Conservation (phyloP, 179 eudicot species). For the Camellia oleifera region DNA sequence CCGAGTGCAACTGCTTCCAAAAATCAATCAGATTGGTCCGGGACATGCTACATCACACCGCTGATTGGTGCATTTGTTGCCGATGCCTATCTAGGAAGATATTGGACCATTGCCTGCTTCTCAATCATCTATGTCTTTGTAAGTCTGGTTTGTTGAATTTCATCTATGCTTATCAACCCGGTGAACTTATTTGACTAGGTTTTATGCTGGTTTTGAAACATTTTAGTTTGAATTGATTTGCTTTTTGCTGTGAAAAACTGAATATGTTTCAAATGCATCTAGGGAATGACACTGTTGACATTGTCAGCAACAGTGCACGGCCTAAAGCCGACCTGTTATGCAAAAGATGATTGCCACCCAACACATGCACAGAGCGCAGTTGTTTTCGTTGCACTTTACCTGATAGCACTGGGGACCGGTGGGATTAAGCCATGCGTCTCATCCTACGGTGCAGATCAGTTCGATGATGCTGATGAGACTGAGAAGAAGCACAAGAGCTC, state of each 20-base stretch:
- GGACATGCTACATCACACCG: slow-evolving; percentile 50
- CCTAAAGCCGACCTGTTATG: slow-evolving; percentile 31
- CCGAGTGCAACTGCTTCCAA: slow-evolving; percentile 34
- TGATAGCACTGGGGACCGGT: slow-evolving; percentile 48
- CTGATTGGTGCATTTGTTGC: slow-evolving; percentile 58
- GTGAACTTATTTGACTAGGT: neutral
- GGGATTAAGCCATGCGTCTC: slow-evolving; percentile 58
- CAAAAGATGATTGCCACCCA: slow-evolving; percentile 29
- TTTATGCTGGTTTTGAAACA: too few relatives aligned
- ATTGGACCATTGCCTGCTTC: slow-evolving; percentile 50
- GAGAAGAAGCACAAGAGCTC: slow-evolving; percentile 43
- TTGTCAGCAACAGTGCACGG: slow-evolving; percentile 41
- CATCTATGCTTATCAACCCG: neutral
- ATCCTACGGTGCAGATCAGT: slow-evolving; percentile 53
- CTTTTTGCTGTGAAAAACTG: neutral
- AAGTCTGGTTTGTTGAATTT: slow-evolving; percentile 14
- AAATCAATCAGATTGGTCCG: slow-evolving; percentile 45
- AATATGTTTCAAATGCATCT: neutral
- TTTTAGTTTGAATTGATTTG: neutral
- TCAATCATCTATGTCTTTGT: slow-evolving; percentile 46
- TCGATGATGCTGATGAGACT: slow-evolving; percentile 49
- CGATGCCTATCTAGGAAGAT: slow-evolving; percentile 51
- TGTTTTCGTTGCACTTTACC: slow-evolving; percentile 34
- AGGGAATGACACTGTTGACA: slow-evolving; percentile 56
- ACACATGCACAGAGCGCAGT: slow-evolving; percentile 28